Evolutionary conservation across 148 eudicot genomes (phyloP), one percentile per base, ranked within the genome.

Genomic region (Polygonum maritimum): DNA sequence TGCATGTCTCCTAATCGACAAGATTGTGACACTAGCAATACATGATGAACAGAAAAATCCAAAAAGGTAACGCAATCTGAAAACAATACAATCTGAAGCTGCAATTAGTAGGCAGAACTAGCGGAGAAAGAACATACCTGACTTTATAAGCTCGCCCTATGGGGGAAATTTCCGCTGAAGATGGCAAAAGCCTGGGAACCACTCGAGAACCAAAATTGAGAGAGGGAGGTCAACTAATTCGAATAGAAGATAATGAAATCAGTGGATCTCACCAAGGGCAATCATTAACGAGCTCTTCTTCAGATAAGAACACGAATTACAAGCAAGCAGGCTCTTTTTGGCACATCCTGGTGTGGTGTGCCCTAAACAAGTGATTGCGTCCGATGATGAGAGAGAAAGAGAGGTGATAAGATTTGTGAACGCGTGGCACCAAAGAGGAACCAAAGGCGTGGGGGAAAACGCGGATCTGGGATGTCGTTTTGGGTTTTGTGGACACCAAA

Each of bases 241-340:
- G 45, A 36, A 67, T 36, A 67, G 36, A 3, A 22, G n/a, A 67
- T 67, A 6, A 19, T 36, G 19, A 67, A 15, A 67, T 72, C 75
- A 72, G 54, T 72, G 75, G 71, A 67, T 67, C 71, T 67, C 38
- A 67, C 38, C 71, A 33, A 33, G 5, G 71, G 44, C 45, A 67
- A 67, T 67, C 71, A 16, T 67, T 67, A 36, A 15, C 44, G 19
- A 35, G 71, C 19, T 67, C 71, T 57, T 57, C 63, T 54, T 54
- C 38, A 38, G 71, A 67, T 67, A 67, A 67, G 5, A 67, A 14
- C 45, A 67, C 11, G 44, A 38, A 67, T 36, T 38, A 67, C 71
- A 67, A 67, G 36, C 71, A 67, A 67, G 45, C 71, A 67, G 8
- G 71, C 71, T 67, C 71, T 67, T 67, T 67, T 67, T 67, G 71